Evolutionary conservation across 2,329 filamentous ascomycete species (phyloP).

Genomic region (Cordyceps sp.): DNA sequence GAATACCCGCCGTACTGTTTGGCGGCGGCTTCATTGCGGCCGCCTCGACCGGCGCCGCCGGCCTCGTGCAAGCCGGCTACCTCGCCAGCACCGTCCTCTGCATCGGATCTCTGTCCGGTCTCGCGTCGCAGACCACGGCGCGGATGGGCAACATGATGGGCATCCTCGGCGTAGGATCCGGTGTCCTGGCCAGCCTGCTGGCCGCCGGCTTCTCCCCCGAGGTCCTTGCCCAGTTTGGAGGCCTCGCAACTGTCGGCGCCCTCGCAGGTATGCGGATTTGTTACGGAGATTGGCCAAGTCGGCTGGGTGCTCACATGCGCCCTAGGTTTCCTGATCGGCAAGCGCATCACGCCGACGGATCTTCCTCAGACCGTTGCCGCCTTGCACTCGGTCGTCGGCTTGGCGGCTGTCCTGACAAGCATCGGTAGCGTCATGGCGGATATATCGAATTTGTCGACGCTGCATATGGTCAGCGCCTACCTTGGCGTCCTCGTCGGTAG

Average conservation of each 20-base stretch:
- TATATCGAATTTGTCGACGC: constrained; percentile 51
- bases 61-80: constrained; percentile 76
- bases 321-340: constrained; percentile 56
- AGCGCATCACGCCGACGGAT: constrained; percentile 74
- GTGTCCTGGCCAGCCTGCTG: constrained; percentile 66
- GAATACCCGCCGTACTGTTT: constrained; percentile 59
- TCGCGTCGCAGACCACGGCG: constrained; percentile 70
- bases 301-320: no score
- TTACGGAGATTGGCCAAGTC: no score
- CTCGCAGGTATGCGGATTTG: constrained; percentile 40
- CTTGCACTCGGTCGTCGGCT: constrained; percentile 75
- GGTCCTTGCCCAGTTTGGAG: constrained; percentile 65
- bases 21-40: constrained; percentile 69
- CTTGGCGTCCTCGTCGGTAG: constrained; percentile 66
- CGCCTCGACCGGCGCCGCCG: constrained; percentile 65
- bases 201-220: constrained; percentile 70
- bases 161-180: constrained; percentile 69
- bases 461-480: constrained; percentile 77
- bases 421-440: constrained; percentile 73
- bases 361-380: constrained; percentile 82
- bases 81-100: constrained; percentile 72
- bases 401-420: constrained; percentile 76
- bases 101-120: constrained; percentile 66
- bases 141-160: constrained; percentile 75
- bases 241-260: constrained; percentile 54